Conservation (phyloP, 2,329 filamentous ascomycete genomes). For the Aspergillus ochraceoroseus region DNA sequence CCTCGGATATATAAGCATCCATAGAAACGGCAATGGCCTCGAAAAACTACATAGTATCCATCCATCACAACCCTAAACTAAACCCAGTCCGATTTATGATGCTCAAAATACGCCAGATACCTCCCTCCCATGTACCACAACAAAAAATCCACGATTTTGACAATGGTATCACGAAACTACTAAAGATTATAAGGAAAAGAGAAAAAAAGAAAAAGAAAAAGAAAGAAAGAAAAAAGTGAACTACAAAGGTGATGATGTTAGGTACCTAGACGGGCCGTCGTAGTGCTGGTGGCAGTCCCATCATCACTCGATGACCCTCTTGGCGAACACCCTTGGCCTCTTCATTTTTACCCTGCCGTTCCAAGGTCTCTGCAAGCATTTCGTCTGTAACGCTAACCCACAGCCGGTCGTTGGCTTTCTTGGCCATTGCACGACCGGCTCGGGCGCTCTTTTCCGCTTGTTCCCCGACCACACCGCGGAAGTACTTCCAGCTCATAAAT, state of each 20-base stretch:
- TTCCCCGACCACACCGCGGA: constrained; percentile 73
- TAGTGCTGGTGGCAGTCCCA: constrained; percentile 36
- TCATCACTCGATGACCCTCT: constrained; percentile 44
- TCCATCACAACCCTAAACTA: not conserved
- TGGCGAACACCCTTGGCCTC: constrained; percentile 47
- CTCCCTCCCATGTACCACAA: no score
- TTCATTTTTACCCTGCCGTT: constrained; percentile 61
- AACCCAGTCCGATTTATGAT: not conserved
- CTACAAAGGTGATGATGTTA: constrained; percentile 3
- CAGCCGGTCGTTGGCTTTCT: constrained; percentile 63
- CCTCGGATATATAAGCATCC: not conserved
- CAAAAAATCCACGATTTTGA: constrained; percentile 21
- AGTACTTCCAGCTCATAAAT: constrained; percentile 79
- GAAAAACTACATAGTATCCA: not conserved
- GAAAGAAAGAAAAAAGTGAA: constrained; percentile 1
- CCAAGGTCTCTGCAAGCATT: constrained; percentile 69
- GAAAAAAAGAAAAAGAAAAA: constrained; percentile 2
- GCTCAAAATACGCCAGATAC: constrained; percentile 19
- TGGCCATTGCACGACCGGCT: constrained; percentile 63
- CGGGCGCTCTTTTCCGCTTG: constrained; percentile 72
- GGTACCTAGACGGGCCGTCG: constrained; percentile 24
- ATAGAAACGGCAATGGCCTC: not conserved
- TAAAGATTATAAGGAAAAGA: constrained; percentile 1
- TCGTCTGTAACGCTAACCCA: constrained; percentile 79
- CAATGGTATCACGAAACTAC: constrained; percentile 32